Percentiles rank a stretch among this genome's conserved stretches.
Evolutionary conservation across 805 yeast species (phyloP).

Genomic region (Wickerhamomyces bovis): DNA sequence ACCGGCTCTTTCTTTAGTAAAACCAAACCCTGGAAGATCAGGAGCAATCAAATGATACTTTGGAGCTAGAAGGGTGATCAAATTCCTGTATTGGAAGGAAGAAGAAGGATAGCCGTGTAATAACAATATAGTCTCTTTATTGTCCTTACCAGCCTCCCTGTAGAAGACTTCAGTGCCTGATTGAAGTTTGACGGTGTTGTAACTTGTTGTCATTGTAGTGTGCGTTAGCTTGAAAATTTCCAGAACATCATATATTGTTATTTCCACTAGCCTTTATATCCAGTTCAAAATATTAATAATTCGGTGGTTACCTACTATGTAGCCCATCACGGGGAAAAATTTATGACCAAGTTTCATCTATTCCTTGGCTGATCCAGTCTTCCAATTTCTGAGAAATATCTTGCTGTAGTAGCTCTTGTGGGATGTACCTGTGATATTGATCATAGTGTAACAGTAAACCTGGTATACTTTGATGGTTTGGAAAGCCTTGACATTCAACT

Average conservation of each 20-base stretch:
- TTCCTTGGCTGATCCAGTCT: neutral
- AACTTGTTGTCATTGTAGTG: neutral
- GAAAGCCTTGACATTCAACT: neutral
- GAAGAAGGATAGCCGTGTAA: constrained; percentile 42
- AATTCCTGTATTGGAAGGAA: constrained; percentile 32
- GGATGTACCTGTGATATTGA: neutral
- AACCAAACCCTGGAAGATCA: constrained; percentile 40
- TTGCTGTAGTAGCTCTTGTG: neutral
- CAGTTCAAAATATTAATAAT: too few species aligned
- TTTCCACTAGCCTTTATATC: too few species aligned
- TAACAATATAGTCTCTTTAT: constrained; percentile 29
- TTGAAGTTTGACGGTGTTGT: neutral
- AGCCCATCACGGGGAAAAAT: neutral
- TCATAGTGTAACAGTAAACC: neutral
- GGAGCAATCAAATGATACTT: constrained; percentile 38
- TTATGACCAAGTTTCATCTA: neutral
- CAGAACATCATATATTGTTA: too few species aligned
- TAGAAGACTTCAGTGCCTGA: constrained; percentile 27
- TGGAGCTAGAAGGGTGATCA: constrained; percentile 32
- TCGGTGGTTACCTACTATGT: neutral
- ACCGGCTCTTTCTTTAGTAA: constrained; percentile 19
- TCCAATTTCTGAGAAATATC: neutral
- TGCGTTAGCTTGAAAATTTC: too few species aligned
- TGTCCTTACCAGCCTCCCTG: constrained; percentile 35
- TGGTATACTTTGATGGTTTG: neutral